A percentile compares a stretch with the other conserved stretches of the same genome.
These are phyloP conservation scores for Gracilaria gracilis DNA, from an alignment of 23 red algal genomes.

Conservation along the genomic window DNA sequence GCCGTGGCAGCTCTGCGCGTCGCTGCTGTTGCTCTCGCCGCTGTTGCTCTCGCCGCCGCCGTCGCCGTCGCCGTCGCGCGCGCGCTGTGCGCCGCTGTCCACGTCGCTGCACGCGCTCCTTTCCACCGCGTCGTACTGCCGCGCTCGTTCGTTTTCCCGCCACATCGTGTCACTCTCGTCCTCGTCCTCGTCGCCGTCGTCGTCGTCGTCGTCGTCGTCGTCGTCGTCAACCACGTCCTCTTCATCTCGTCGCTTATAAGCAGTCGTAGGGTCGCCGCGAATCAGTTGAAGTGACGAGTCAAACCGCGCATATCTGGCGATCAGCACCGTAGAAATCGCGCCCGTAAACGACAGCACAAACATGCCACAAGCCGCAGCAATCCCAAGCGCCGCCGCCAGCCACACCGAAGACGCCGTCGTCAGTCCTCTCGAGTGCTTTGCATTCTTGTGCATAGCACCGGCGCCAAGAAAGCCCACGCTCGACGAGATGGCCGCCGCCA, in stretches of 20 bases:
- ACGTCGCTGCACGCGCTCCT: background rate
- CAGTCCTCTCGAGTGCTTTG: constrained; percentile 37
- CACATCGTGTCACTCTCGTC: background rate
- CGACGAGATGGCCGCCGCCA: constrained; percentile 61
- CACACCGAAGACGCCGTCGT: constrained; percentile 78
- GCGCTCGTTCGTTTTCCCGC: background rate
- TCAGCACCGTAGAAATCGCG: constrained; percentile 64
- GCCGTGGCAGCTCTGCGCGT: too few species aligned
- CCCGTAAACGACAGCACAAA: constrained; percentile 61
- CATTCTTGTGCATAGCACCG: constrained; percentile 71
- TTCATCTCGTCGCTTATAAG: background rate
- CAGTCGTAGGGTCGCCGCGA: background rate
- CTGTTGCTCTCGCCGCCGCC: background rate
- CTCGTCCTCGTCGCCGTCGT: background rate
- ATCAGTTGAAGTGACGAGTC: constrained; percentile 64
- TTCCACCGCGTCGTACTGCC: background rate
- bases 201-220: background rate
- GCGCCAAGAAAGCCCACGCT: constrained; percentile 83
- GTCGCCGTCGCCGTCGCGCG: background rate
- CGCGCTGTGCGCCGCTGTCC: background rate
- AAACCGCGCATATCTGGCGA: constrained; percentile 64
- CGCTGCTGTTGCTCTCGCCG: background rate
- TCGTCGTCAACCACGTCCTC: background rate
- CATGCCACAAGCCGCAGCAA: constrained; percentile 71
- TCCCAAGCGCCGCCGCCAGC: constrained; percentile 79